Evolutionary conservation across 2,329 filamentous ascomycete species (phyloP).

Genomic region (Botryotinia narcissicola): DNA sequence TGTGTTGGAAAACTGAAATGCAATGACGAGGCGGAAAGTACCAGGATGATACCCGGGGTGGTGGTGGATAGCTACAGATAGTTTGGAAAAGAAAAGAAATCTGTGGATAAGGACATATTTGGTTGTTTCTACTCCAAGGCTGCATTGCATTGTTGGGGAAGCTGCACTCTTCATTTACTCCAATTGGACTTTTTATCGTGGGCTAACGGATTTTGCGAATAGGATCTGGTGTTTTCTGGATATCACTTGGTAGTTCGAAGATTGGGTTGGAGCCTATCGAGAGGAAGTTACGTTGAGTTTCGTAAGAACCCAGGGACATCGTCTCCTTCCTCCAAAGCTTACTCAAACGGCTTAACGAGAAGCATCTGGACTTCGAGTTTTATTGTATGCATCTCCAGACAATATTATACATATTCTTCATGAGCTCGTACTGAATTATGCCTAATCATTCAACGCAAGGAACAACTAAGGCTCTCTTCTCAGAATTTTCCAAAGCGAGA

Average conservation of each 20-base stretch:
- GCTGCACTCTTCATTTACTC: not conserved
- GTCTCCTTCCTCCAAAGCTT: not conserved
- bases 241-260: not conserved
- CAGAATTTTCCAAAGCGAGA: accelerated
- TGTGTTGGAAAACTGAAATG: not conserved
- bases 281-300: not conserved
- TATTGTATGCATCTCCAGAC: not conserved
- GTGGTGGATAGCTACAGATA: not conserved
- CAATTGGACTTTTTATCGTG: not conserved
- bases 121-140: not conserved
- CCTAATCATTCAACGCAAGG: not conserved
- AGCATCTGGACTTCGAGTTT: not conserved
- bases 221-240: not conserved
- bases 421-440: not conserved
- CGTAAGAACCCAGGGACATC: accelerated
- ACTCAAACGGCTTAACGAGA: not conserved
- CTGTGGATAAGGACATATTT: no score
- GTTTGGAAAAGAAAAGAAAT: not conserved
- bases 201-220: not conserved
- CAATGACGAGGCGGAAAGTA: not conserved
- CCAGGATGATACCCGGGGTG: not conserved
- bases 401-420: accelerated
- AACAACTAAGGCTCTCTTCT: not conserved
- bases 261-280: not conserved
- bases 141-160: not conserved